Evolutionary conservation across 1,139 yeast genomes (phyloP), one percentile per base, ranked within the genome.

Genomic region (Suhomyces coccinellae): DNA sequence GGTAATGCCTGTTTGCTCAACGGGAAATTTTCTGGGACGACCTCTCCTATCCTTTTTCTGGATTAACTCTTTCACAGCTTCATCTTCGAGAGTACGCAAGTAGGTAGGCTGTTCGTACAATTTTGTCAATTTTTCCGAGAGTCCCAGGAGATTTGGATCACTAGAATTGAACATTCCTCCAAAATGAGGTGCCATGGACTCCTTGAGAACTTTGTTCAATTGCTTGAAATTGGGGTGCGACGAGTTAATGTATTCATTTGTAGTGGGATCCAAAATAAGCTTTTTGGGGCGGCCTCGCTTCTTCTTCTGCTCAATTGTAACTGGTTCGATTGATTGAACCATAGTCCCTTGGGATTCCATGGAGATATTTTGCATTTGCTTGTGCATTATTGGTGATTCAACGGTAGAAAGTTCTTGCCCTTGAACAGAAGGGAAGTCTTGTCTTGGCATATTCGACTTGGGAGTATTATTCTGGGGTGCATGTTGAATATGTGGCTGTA

Each of bases 11-110:
- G 77, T 71, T 49, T 73, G 73, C 47, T 73, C 80, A 11, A 73
- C 61, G 0, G 80, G 78, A 49, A 75, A 74, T 53, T 77, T 77
- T 51, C 82, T 63, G 5, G 82, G 82, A 52, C 82, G 62, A 12
- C 82, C 82, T 45, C 79, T 57, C 47, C 65, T 66, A 49, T 74
- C 79, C 48, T 74, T 74, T 57, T 65, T 72, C 47, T 64, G 63
- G 33, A 74, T 57, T 38, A 74, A 61, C 45, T 67, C 65, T 48
- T 67, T 64, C 26, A 73, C 73, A 15, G 72, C 75, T 16, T 62
- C 66, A 33, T 70, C 73, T 39, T 65, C 68, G 41, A 70, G 62
- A 16, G 61, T 61, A 17, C 69, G 55, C 51, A 66, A 51, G 40
- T 60, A 59, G 8, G 66, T 57, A 2, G 71, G 67, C 44, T 65